Percentiles rank a stretch among this genome's conserved stretches.
phyloP scores from a whole-genome alignment of 2,329 filamentous ascomycete species.

The Dichotomopilus funicola region DNA sequence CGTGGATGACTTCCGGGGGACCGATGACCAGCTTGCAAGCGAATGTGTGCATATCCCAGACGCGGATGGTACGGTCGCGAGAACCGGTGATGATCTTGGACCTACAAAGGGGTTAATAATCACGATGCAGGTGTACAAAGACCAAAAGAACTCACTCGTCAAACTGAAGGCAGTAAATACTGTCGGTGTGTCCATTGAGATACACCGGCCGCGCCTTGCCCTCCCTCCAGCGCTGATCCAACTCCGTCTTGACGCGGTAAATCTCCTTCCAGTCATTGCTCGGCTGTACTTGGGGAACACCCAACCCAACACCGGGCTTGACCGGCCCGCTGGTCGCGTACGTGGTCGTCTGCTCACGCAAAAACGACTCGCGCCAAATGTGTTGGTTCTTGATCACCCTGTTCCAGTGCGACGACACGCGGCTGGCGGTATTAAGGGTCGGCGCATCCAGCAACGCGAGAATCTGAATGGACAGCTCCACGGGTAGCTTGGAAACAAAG shows the following conservation, averaged over 20 bases:
- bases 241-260: conserved; percentile 67
- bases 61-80: conserved; percentile 86
- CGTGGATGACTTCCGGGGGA: conserved; percentile 57
- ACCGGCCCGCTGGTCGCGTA: conserved; percentile 52
- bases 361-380: conserved; percentile 58
- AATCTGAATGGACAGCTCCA: conserved; percentile 54
- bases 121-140: neutral
- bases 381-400: conserved; percentile 45
- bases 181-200: conserved; percentile 87
- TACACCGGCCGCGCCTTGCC: conserved; percentile 78
- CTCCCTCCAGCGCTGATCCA: conserved; percentile 73
- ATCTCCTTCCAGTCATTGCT: conserved; percentile 80
- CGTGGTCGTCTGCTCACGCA: conserved; percentile 53
- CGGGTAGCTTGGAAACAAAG: conserved; percentile 50
- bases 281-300: conserved; percentile 48
- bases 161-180: conserved; percentile 96
- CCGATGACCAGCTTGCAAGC: conserved; percentile 83
- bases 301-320: conserved; percentile 48
- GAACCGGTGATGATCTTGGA: conserved; percentile 96
- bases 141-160: conserved; percentile 68
- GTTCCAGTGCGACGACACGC: conserved; percentile 48
- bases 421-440: conserved; percentile 42
- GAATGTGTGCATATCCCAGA: conserved; percentile 91
- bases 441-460: conserved; percentile 50
- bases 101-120: conserved; percentile 37